Conservation (phyloP, 192 early-diverging fungal species). For the Kickxella alabastrina region DNA sequence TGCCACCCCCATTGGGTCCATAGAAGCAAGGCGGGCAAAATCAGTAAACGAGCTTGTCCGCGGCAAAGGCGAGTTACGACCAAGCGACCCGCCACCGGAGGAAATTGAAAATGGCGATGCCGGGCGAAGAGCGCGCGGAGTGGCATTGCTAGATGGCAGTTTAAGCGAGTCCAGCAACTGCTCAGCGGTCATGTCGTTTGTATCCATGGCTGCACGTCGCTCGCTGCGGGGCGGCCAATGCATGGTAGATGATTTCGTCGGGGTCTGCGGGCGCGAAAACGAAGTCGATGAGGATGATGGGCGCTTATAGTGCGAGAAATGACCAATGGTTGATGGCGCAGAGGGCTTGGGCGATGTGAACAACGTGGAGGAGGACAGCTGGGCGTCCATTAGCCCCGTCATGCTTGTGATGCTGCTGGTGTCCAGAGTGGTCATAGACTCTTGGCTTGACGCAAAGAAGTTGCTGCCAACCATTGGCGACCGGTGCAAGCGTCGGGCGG, state of each 20-base stretch:
- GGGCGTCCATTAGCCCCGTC: not conserved
- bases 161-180: slow-evolving; percentile 45
- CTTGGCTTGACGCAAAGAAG: slow-evolving; percentile 45
- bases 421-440: slow-evolving; percentile 19
- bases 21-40: not conserved
- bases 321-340: no score
- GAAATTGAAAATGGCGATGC: slow-evolving; percentile 5
- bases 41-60: slow-evolving; percentile 33
- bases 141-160: slow-evolving; percentile 16
- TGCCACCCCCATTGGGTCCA: no score
- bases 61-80: slow-evolving; percentile 32
- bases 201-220: slow-evolving; percentile 9
- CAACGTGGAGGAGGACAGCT: not conserved
- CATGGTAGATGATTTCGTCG: slow-evolving; percentile 14
- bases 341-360: slow-evolving; percentile 3
- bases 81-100: slow-evolving; percentile 14
- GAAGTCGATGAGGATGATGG: not conserved
- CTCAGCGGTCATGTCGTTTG: slow-evolving; percentile 40
- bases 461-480: slow-evolving; percentile 28
- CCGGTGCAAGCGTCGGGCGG: slow-evolving; percentile 28
- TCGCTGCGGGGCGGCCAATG: slow-evolving; percentile 29
- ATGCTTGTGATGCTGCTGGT: not conserved
- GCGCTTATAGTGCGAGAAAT: no score
- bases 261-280: not conserved
- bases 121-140: slow-evolving; percentile 1